Conservation (phyloP, 2,329 filamentous ascomycete genomes). For the Didymella exigua region DNA sequence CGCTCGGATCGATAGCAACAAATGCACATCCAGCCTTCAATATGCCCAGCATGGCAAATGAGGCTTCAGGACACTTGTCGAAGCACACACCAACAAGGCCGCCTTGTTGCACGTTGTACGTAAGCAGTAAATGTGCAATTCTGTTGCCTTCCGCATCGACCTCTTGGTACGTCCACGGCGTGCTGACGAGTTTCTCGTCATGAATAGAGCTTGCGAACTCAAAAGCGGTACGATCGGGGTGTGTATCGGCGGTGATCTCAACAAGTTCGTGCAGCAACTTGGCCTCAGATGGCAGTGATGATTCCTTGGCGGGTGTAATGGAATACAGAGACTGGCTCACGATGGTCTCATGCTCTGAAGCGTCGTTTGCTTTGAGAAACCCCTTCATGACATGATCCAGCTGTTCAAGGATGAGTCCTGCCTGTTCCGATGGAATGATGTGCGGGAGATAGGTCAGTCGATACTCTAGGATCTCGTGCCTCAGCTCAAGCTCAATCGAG, state of each 20-base stretch:
- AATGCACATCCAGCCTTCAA: conserved; percentile 83
- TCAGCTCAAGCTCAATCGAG: conserved; percentile 78
- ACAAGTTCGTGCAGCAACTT: conserved; percentile 78
- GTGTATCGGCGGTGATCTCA: conserved; percentile 62
- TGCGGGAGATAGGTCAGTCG: conserved; percentile 70
- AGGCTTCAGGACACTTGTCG: conserved; percentile 83
- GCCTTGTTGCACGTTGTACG: conserved; percentile 59
- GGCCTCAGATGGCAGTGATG: conserved; percentile 63
- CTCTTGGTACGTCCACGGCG: conserved; percentile 75
- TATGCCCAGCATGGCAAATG: conserved; percentile 80
- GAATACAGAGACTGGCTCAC: conserved; percentile 61
- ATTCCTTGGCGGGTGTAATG: conserved; percentile 65
- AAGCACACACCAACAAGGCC: conserved; percentile 77
- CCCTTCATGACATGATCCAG: conserved; percentile 70
- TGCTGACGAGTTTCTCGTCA: conserved; percentile 53
- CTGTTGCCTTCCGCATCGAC: conserved; percentile 73
- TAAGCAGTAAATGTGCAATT: conserved; percentile 68
- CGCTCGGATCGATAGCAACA: conserved; percentile 76
- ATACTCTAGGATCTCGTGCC: conserved; percentile 59
- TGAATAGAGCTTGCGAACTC: conserved; percentile 72
- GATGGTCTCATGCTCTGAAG: conserved; percentile 49
- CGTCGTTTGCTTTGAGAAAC: conserved; percentile 57
- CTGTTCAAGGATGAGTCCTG: conserved; percentile 69
- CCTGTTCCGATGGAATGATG: conserved; percentile 72
- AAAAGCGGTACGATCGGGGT: conserved; percentile 69